Conservation (phyloP, 345 rosid species). For the Eutrema heterophyllum region DNA sequence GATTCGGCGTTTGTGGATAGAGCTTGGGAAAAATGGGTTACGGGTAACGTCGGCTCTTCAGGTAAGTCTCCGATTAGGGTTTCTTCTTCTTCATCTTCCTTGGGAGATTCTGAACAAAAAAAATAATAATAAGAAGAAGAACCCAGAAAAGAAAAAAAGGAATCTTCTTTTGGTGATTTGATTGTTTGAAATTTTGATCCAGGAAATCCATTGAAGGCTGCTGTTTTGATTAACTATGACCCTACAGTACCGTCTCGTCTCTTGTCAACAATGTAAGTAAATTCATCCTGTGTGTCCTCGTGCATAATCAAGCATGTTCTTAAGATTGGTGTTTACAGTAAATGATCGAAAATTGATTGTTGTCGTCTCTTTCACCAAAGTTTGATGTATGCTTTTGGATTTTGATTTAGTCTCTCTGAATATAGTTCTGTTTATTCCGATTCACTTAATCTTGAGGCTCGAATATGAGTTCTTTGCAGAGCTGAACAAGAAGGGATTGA, state of each 20-base stretch:
- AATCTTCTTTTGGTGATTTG: neutral
- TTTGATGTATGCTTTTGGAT: neutral
- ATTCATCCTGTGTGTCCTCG: neutral
- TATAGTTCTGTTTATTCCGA: neutral
- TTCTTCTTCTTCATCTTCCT: neutral
- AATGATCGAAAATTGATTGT: neutral
- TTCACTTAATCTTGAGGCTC: constrained; percentile 9
- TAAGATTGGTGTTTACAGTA: neutral
- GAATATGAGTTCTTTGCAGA: constrained; percentile 32
- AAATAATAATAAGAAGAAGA: neutral
- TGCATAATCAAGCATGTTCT: neutral
- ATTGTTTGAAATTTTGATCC: constrained; percentile 1
- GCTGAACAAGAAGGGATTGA: constrained; percentile 72
- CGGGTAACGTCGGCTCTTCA: constrained; percentile 48
- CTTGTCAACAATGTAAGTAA: constrained; percentile 65
- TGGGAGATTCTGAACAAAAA: neutral
- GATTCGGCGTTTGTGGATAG: constrained; percentile 57
- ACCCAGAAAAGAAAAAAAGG: neutral
- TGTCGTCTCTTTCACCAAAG: neutral
- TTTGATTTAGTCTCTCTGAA: neutral
- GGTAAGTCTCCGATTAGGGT: constrained; percentile 32
- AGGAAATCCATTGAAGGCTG: constrained; percentile 74
- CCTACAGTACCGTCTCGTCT: constrained; percentile 73
- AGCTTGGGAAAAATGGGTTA: constrained; percentile 80
- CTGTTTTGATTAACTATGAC: constrained; percentile 70